Percentiles rank a stretch among this genome's conserved stretches.
phyloP scores from a whole-genome alignment of 202 grass and related monocot genomes.

The Miscanthus sacchariflorus region DNA sequence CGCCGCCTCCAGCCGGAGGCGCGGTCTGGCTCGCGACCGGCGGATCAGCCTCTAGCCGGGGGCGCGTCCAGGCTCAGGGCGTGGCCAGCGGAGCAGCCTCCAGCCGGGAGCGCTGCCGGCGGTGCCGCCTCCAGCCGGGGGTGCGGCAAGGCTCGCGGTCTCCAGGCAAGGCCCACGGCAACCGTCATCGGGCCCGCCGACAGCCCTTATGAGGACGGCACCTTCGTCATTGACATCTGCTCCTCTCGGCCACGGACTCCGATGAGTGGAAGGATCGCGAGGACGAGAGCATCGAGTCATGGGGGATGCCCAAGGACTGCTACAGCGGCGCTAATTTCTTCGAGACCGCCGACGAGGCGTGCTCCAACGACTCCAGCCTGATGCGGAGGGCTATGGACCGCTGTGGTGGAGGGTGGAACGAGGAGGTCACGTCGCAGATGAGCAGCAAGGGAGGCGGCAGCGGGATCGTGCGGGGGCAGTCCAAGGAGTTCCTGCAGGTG shows the following conservation, averaged over 20 bases:
- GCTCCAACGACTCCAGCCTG: conserved; percentile 67
- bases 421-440: conserved; percentile 47
- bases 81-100: too few relatives aligned
- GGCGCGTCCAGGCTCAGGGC: too few relatives aligned
- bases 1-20: too few relatives aligned
- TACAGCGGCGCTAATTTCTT: conserved; percentile 59
- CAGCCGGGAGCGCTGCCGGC: too few relatives aligned
- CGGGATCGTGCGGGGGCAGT: conserved; percentile 55
- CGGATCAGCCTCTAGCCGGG: too few relatives aligned
- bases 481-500: conserved; percentile 85
- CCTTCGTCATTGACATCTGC: not conserved
- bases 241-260: conserved; percentile 50
- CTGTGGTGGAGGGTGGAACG: conserved; percentile 39
- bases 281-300: conserved; percentile 80
- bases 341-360: conserved; percentile 65
- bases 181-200: too few relatives aligned
- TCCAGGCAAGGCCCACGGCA: too few relatives aligned
- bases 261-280: conserved; percentile 43
- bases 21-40: too few relatives aligned
- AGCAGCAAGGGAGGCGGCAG: conserved; percentile 44
- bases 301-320: conserved; percentile 56
- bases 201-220: too few relatives aligned
- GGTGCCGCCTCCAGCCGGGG: too few relatives aligned
- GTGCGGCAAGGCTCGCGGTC: too few relatives aligned
- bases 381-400: too few relatives aligned